Base-by-base conservation (phyloP, 495 filamentous ascomycete species). In the Aspergillus kassunensis region DNA sequence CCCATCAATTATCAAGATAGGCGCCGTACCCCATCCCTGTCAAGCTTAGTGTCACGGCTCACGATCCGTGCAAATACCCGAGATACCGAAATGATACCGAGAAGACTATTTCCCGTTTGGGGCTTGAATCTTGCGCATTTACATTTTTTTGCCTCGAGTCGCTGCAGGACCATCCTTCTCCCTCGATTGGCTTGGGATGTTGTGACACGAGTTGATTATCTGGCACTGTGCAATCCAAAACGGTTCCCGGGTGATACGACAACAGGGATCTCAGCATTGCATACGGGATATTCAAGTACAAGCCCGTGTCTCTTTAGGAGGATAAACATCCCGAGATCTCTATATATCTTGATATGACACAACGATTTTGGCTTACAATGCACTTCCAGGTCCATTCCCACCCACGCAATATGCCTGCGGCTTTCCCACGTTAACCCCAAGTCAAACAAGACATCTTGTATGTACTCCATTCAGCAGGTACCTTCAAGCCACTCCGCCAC, bases 1-100 rank as follows among this genome's bases (percentile, higher is more conserved):
- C n/a, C n/a, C n/a, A n/a, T n/a, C n/a, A 11, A 53, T 46, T 46
- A 46, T 53, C 51, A 19, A 44, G 40, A 46, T 45, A 53, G 51
- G 51, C 51, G 42, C 51, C 15, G 18, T 53, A 53, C 41, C 42
- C 42, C 39, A 53, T 46, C 51, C 51, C 24, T 45, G 51, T 46
- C 42, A 46, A 39, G n/a, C 9, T 36, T 36, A 27, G 30, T 21
- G 44, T 35, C 16, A 24, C 30, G 7, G 4, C 9, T 35, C n/a
- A n/a, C n/a, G n/a, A n/a, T 19, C 41, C 33, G 21, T 40, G 34
- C 51, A 25, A 24, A 31, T 43, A 15, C 15, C 51, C 42, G 42
- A 53, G 42, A 29, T 45, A 27, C 35, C 42, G 42, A 53, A 43
- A 37, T 39, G 41, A 45, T 27, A 19, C 25, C 35, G 15, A 30